Evolutionary conservation across 108 stramenopile species (phyloP), one percentile per base, ranked within the genome.

Genomic region (Pseudonitzschia multiseries): DNA sequence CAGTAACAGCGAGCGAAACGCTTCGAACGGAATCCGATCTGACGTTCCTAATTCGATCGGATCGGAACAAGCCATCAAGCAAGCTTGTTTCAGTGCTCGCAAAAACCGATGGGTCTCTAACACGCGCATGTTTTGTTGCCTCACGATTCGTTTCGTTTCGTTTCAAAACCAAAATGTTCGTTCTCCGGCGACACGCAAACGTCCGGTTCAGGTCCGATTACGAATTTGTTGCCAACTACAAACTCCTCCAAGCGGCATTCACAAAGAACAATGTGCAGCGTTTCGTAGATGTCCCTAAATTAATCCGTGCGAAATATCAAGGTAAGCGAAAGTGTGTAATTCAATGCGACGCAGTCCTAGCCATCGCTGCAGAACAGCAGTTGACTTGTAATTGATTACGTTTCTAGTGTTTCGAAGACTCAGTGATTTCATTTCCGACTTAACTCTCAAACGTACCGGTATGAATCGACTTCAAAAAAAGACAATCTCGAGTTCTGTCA

Each of bases 401-500:
- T 36, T 6, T 36, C 2, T 6, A 36, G 36, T 6, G 6, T 36
- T 36, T 6, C 36, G 4, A 36, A 36, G 1, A 18, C 46, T 48
- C 46, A 48, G 46, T 14, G 46, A 14, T 10, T 2, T 10, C 24
- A 22, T 56, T 26, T 56, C 20, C 24, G 54, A 9, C 46, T 48
- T 14, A 18, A 5, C 12, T 48, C 12, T 1, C 18, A 10, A 48
- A 48, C 46, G n/a, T n/a, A n/a, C n/a, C n/a, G n/a, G n/a, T 14
- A 48, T 10, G 2, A 18, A 48, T 8, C 12, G 18, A 14, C 12
- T 31, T 27, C 22, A 59, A 31, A 40, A 62, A 40, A n/a, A 62
- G 98, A 99, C 82, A 98, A 98, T 81, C 84, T 99, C 44, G 99
- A 99, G 72, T 98, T 98, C 74, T 96, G 97, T 81, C 99, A 99